phyloP scores from a whole-genome alignment of 2,329 filamentous ascomycete genomes.

The Colletotrichum incanum region DNA sequence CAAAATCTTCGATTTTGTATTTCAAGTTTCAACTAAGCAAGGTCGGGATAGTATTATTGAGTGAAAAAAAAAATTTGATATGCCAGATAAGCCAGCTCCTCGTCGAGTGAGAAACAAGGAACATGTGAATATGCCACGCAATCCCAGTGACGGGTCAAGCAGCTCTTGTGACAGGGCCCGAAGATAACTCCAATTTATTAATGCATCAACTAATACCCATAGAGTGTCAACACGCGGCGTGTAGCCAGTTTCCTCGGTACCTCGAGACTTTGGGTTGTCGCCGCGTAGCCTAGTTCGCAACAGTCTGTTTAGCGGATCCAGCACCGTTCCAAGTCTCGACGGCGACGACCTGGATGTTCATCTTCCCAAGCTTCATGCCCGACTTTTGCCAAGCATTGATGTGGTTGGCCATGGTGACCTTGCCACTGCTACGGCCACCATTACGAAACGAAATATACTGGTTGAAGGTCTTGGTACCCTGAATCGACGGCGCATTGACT shows the following conservation, averaged over 20 bases:
- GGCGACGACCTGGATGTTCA: constrained; percentile 68
- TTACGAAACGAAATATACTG: constrained; percentile 65
- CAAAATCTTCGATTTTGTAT: background rate
- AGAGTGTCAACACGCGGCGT: background rate
- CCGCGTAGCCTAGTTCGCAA: constrained; percentile 2
- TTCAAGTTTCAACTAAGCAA: background rate
- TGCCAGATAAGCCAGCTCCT: too few species aligned
- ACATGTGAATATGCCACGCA: background rate
- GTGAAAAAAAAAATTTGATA: too few species aligned
- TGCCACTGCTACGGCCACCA: constrained; percentile 55
- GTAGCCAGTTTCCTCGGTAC: too few species aligned
- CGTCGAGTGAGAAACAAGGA: background rate
- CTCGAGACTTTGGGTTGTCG: too few species aligned
- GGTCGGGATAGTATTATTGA: too few species aligned
- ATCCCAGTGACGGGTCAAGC: background rate
- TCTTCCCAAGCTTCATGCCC: constrained; percentile 63
- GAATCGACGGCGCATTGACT: constrained; percentile 61
- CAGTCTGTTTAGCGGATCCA: constrained; percentile 26
- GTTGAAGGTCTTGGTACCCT: constrained; percentile 64
- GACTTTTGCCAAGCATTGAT: constrained; percentile 66
- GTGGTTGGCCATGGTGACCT: constrained; percentile 65
- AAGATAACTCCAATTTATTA: background rate
- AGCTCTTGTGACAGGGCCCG: background rate
- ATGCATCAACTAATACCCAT: background rate
- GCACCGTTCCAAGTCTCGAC: constrained; percentile 61